Percentiles rank a stretch among this genome's conserved stretches.
Conservation (phyloP, 164 flowering plant species). For the Liquidambar formosana region DNA sequence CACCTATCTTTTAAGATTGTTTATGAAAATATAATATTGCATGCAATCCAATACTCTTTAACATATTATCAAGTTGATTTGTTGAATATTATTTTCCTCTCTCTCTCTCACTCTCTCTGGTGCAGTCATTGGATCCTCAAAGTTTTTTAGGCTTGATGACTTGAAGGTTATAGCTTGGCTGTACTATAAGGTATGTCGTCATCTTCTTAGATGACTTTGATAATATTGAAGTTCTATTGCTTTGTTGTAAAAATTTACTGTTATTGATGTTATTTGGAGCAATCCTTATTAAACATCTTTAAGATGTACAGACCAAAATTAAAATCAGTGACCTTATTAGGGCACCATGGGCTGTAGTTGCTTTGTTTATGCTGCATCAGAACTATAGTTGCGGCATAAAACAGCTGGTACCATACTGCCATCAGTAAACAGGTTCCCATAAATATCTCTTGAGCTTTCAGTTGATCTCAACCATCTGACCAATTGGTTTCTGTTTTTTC, state of each 20-base stretch:
- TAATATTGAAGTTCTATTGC: not conserved
- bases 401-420: no score
- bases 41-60: no score
- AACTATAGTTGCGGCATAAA: no score
- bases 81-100: not conserved
- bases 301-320: no score
- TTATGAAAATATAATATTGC: no score
- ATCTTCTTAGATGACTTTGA: constrained; percentile 1
- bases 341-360: no score
- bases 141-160: constrained; percentile 89
- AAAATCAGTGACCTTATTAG: no score
- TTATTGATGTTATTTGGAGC: no score
- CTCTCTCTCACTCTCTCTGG: constrained; percentile 1
- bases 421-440: no score
- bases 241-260: not conserved
- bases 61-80: not conserved
- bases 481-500: not conserved
- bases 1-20: not conserved
- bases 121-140: constrained; percentile 76
- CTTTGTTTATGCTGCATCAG: no score
- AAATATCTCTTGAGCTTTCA: no score
- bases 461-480: not conserved
- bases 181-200: constrained; percentile 59
- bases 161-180: constrained; percentile 81
- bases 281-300: no score